phyloP scores from a whole-genome alignment of 805 yeast genomes.

The Cyberlindnera xishuangbannaensis region DNA sequence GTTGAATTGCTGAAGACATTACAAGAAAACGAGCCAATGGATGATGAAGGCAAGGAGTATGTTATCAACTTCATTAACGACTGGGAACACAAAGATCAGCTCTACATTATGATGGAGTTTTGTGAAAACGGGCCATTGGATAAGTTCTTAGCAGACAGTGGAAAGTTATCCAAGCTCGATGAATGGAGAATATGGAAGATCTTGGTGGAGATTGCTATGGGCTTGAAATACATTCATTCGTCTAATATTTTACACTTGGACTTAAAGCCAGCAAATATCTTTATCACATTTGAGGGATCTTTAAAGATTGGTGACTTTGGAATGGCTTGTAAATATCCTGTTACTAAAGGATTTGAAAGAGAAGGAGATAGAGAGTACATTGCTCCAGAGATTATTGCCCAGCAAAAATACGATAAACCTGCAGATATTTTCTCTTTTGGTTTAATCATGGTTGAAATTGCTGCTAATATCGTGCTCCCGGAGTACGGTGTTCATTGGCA shows the following conservation, averaged over 20 bases:
- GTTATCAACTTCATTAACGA: conserved; percentile 74
- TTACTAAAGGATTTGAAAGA: conserved; percentile 63
- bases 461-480: conserved; percentile 91
- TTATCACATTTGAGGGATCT: conserved; percentile 90
- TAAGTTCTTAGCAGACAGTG: conserved; percentile 71
- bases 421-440: conserved; percentile 97
- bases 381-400: conserved; percentile 90
- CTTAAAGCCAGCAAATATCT: conserved; percentile 90
- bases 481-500: conserved; percentile 98
- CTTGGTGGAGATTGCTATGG: conserved; percentile 73
- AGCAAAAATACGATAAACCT: conserved; percentile 77
- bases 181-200: conserved; percentile 99
- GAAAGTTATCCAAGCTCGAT: conserved; percentile 71
- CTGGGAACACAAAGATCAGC: conserved; percentile 73
- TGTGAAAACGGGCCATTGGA: conserved; percentile 93
- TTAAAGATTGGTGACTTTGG: conserved; percentile 97
- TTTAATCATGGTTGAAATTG: conserved; percentile 86
- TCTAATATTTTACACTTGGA: conserved; percentile 80
- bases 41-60: conserved; percentile 66
- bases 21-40: conserved; percentile 33
- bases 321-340: conserved; percentile 79
- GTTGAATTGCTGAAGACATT: conserved; percentile 57
- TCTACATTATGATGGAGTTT: conserved; percentile 89
- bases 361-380: conserved; percentile 98
- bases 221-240: conserved; percentile 74